Evolutionary conservation across 2,329 filamentous ascomycete genomes (phyloP).

Genomic region (Cladosporium velox): DNA sequence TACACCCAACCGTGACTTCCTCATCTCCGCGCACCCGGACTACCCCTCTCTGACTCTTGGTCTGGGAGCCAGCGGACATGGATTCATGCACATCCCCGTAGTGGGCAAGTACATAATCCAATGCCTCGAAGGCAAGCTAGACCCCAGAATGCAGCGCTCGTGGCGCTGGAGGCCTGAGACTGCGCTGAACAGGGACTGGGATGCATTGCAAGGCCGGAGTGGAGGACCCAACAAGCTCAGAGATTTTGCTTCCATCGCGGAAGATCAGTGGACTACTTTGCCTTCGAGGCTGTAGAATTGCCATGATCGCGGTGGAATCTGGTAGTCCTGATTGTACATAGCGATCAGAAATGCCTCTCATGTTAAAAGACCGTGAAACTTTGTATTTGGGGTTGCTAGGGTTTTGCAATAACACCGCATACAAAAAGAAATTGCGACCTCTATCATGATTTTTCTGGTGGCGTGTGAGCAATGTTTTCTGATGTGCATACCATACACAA

Average conservation of each 20-base stretch:
- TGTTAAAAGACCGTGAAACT: too few relatives aligned
- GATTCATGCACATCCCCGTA: constrained; percentile 55
- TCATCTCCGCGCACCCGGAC: constrained; percentile 54
- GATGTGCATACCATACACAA: too few relatives aligned
- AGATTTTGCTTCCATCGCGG: constrained; percentile 47
- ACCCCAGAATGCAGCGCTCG: constrained; percentile 44
- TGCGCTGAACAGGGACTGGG: constrained; percentile 49
- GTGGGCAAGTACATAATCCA: constrained; percentile 55
- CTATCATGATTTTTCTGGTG: too few relatives aligned
- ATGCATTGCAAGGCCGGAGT: constrained; percentile 51
- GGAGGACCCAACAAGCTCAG: constrained; percentile 52
- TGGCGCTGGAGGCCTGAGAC: constrained; percentile 57
- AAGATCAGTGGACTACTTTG: constrained; percentile 43
- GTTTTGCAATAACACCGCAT: too few relatives aligned
- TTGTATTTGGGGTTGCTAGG: too few relatives aligned
- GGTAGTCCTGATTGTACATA: too few relatives aligned
- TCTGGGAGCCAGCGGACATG: constrained; percentile 55
- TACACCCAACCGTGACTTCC: constrained; percentile 55
- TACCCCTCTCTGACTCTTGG: constrained; percentile 49
- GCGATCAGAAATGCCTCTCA: too few relatives aligned
- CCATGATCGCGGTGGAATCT: too few relatives aligned
- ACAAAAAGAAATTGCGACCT: too few relatives aligned
- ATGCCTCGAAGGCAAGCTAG: constrained; percentile 48
- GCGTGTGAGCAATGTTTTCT: too few relatives aligned
- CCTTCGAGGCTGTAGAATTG: constrained; percentile 8